Evolutionary conservation across 805 yeast species (phyloP), one percentile per base, ranked within the genome.

Genomic region (Jamesozyma piceae): DNA sequence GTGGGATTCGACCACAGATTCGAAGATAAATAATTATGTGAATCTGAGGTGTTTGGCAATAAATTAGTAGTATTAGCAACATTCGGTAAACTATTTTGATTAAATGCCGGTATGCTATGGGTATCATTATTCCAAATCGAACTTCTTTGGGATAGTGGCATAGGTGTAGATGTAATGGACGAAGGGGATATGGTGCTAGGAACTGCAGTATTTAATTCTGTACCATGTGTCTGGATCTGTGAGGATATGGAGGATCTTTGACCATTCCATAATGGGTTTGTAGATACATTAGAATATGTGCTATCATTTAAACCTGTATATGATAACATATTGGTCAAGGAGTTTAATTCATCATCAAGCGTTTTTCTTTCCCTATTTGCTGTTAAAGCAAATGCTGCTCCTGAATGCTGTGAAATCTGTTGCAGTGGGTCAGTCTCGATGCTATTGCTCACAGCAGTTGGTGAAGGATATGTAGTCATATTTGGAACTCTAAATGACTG

Each of bases 71-170:
- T 11, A 18, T 5, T 11, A 11, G 21, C 30, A 24, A 26, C 14
- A 18, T 3, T 24, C 5, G 29, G 14, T 5, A 20, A 5, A 17
- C 3, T 28, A 20, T 18, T 21, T 5, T 3, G n/a, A 21, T 29
- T 35, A 14, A 17, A n/a, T 30, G 20, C 24, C 9, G 39, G 36
- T 8, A 39, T 22, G 20, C n/a, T 28, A n/a, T 17, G 30, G 10
- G 29, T 19, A 27, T 28, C 34, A 20, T 39, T 42, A 32, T 56
- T 58, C 64, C 64, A 60, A 17, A 60, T 58, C 3, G 64, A 60
- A 34, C 49, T 51, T 21, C 52, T 42, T 24, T 46, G 45, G 2
- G 44, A 37, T 13, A 39, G 13, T 11, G 38, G 34, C 15, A 28
- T n/a, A 9, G 44, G 35, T 9, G 35, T 13, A 13, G 39, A 30